Percentiles rank a stretch among this genome's conserved stretches.
phyloP scores from a whole-genome alignment of 2,329 filamentous ascomycete species.

The Leptographium lundbergii region DNA sequence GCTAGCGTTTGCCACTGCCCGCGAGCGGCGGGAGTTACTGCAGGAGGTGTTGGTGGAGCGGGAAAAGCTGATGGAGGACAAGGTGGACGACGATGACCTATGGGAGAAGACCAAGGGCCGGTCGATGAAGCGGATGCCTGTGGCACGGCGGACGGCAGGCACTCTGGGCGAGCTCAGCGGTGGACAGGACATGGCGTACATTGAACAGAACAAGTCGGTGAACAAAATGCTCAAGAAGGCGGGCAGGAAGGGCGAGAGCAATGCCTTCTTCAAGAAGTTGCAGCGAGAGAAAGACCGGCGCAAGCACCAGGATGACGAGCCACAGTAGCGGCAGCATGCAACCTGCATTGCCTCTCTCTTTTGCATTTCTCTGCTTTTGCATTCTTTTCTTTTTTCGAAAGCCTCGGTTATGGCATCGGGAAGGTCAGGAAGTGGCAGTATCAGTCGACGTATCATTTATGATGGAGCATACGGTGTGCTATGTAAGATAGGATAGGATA shows the following conservation, averaged over 20 bases:
- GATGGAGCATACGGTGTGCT: not conserved
- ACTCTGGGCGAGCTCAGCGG: conserved; percentile 77
- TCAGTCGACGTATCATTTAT: not conserved
- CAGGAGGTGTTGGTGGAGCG: conserved; percentile 74
- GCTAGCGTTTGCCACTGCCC: conserved; percentile 65
- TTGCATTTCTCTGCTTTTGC: not conserved
- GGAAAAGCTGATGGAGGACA: conserved; percentile 28
- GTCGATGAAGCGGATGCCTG: conserved; percentile 14
- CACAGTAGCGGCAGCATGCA: not conserved
- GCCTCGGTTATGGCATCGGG: not conserved
- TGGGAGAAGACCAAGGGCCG: conserved; percentile 15
- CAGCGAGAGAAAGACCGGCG: conserved; percentile 1
- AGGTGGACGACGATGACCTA: conserved; percentile 25
- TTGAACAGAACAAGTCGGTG: conserved; percentile 64
- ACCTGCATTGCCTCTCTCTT: not conserved
- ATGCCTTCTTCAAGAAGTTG: conserved; percentile 37
- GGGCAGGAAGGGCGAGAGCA: conserved; percentile 38
- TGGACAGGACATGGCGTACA: conserved; percentile 94
- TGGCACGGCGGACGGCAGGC: conserved; percentile 69
- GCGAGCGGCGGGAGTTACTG: conserved; percentile 73
- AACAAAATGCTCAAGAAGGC: conserved; percentile 54
- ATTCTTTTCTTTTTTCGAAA: not conserved
- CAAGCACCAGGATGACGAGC: not conserved
- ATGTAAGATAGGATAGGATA: not conserved
- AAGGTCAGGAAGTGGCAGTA: not conserved